Evolutionary conservation across 2,329 filamentous ascomycete species (phyloP), one percentile per base, ranked within the genome.

Genomic region (Penicillium decumbens): DNA sequence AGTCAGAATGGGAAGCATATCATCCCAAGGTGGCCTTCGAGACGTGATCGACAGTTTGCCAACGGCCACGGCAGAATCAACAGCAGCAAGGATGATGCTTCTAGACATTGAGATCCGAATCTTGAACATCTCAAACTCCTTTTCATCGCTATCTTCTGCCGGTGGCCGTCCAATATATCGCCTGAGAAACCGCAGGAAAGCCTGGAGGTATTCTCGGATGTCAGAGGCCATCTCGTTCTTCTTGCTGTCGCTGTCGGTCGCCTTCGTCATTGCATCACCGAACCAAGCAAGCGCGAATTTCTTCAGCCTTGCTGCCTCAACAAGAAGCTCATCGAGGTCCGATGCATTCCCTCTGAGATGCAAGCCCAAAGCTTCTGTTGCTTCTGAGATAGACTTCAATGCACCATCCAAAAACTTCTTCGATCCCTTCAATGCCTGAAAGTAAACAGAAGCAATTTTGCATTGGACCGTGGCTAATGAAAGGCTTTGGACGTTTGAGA

Each of bases 271-370:
- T 6, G 53, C 45, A 10, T 69, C 64, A 1, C 68, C 67, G 49
- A 70, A 62, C 58, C 63, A 66, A 37, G 60, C 61, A 62, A 74
- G 71, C 3, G 71, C 59, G 25, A 66, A 43, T 49, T 74, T 75
- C 49, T 74, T 74, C 29, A 75, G 58, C 50, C 66, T 71, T 3
- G 71, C 69, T 23, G 72, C 62, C 54, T 72, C 71, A 38, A 75
- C 60, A 12, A 75, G 56, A 4, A 75, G 57, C 29, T 75, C 72
- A 49, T 75, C 73, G n/a, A 75, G 51, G 29, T 75, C 72, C 35
- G 55, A 60, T 8, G 65, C 49, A 25, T 63, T 73, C 3, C 73
- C 73, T 51, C 68, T 69, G 8, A 74, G 50, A 24, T 68, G 65
- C 27, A 69, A 56, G 13, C 63, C 66, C 29, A 75, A 53, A 9